Conservation (phyloP, 2,329 filamentous ascomycete species). For the Venturia carpophila region DNA sequence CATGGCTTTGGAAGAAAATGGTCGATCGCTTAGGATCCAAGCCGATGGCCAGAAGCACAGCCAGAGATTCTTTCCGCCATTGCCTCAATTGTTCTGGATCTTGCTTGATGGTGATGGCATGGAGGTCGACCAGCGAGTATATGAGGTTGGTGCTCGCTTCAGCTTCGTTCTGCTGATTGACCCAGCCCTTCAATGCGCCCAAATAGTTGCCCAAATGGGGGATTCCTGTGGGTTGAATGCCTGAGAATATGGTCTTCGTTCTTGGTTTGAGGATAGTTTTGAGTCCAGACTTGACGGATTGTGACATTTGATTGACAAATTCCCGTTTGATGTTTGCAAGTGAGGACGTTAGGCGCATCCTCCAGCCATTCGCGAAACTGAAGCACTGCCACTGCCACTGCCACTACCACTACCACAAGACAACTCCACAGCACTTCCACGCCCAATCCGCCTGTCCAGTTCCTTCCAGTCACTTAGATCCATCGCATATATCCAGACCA, state of each 20-base stretch:
- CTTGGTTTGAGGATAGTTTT: not conserved
- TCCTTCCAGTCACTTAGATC: not conserved
- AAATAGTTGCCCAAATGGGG: constrained; percentile 95
- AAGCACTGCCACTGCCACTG: not conserved
- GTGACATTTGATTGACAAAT: constrained; percentile 8
- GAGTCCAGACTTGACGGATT: not conserved
- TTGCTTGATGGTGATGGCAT: constrained; percentile 79
- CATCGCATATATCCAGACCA: not conserved
- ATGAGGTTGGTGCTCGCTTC: constrained; percentile 54
- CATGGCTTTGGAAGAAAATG: constrained; percentile 75
- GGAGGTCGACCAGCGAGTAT: constrained; percentile 86
- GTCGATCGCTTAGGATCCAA: constrained; percentile 67
- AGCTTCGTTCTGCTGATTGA: constrained; percentile 62
- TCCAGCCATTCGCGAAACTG: constrained; percentile 17
- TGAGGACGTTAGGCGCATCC: constrained; percentile 11
- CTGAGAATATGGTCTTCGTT: constrained; percentile 61
- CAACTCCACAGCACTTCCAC: not conserved
- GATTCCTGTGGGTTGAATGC: constrained; percentile 91
- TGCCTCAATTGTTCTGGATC: constrained; percentile 51
- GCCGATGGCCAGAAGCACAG: constrained; percentile 74
- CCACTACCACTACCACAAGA: not conserved
- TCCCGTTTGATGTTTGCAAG: not conserved
- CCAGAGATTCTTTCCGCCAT: constrained; percentile 67
- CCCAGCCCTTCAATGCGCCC: constrained; percentile 83
- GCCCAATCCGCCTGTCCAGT: not conserved